A percentile compares a stretch with the other conserved stretches of the same genome.
These are phyloP conservation scores for Citrus hindsii DNA, from an alignment of 345 rosid species.

Conservation along the genomic window DNA sequence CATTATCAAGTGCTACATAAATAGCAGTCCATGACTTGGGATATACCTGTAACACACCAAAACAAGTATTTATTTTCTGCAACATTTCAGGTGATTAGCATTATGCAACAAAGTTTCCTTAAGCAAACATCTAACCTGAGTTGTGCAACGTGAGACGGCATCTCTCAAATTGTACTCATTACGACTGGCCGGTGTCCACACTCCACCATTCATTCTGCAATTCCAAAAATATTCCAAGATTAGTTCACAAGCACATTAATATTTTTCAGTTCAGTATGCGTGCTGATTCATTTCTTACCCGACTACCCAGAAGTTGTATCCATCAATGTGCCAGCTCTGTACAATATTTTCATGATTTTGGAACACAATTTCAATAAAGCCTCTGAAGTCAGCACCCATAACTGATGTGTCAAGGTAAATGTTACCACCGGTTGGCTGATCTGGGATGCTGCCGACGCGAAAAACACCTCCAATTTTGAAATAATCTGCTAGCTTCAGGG, in stretches of 20 bases:
- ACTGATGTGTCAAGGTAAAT: constrained; percentile 69
- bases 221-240: background rate
- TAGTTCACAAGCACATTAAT: background rate
- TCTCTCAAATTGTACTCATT: constrained; percentile 70
- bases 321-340: constrained; percentile 86
- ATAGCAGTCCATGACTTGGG: constrained; percentile 92
- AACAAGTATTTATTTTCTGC: background rate
- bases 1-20: constrained; percentile 78
- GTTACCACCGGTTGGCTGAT: constrained; percentile 32
- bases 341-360: constrained; percentile 66
- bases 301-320: constrained; percentile 80
- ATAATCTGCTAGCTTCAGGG: constrained; percentile 80
- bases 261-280: background rate
- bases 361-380: constrained; percentile 72
- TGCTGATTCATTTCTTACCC: constrained; percentile 55
- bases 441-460: constrained; percentile 56
- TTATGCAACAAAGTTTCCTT: background rate
- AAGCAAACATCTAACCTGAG: constrained; percentile 35
- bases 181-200: constrained; percentile 61
- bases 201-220: constrained; percentile 75
- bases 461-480: constrained; percentile 73
- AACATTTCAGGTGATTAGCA: background rate
- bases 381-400: constrained; percentile 61
- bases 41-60: constrained; percentile 57
- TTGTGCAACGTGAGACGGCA: constrained; percentile 71